These are phyloP conservation scores for Martiniozyma asiatica DNA, from an alignment of 1,139 yeast species.

Conservation along the genomic window DNA sequence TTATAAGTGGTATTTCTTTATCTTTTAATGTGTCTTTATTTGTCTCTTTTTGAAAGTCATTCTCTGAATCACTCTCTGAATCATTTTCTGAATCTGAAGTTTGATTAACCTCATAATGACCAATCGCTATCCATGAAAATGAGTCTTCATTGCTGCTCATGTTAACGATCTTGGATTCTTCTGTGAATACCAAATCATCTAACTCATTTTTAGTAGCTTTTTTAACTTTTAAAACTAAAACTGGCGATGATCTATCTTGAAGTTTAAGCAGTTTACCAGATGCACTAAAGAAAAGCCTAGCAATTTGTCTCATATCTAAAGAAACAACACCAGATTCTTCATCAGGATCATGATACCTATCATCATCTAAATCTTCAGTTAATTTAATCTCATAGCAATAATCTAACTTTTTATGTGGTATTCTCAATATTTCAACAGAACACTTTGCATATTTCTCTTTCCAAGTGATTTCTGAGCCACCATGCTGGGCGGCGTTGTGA, in stretches of 20 bases:
- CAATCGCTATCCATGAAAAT: slow-evolving; percentile 15
- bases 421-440: slow-evolving; percentile 30
- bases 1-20: not conserved
- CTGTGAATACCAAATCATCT: not conserved
- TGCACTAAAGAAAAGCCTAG: slow-evolving; percentile 56
- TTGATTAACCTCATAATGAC: slow-evolving; percentile 9
- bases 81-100: slow-evolving; percentile 15
- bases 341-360: slow-evolving; percentile 55
- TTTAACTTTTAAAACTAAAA: slow-evolving; percentile 46
- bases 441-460: slow-evolving; percentile 62
- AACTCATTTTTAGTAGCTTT: slow-evolving; percentile 17
- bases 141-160: slow-evolving; percentile 15
- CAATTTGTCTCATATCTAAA: slow-evolving; percentile 33
- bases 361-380: slow-evolving; percentile 57
- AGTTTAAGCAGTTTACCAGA: slow-evolving; percentile 57
- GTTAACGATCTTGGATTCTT: slow-evolving; percentile 4
- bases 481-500: slow-evolving; percentile 30
- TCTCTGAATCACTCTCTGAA: slow-evolving; percentile 3
- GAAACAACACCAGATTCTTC: slow-evolving; percentile 26
- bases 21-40: too few species aligned
- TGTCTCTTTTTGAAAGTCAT: too few species aligned
- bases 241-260: slow-evolving; percentile 58
- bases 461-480: slow-evolving; percentile 44
- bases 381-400: slow-evolving; percentile 38
- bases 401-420: slow-evolving; percentile 9